phyloP scores from a whole-genome alignment of 768 basidiomycete genomes.

The Lactifluus echinatus region DNA sequence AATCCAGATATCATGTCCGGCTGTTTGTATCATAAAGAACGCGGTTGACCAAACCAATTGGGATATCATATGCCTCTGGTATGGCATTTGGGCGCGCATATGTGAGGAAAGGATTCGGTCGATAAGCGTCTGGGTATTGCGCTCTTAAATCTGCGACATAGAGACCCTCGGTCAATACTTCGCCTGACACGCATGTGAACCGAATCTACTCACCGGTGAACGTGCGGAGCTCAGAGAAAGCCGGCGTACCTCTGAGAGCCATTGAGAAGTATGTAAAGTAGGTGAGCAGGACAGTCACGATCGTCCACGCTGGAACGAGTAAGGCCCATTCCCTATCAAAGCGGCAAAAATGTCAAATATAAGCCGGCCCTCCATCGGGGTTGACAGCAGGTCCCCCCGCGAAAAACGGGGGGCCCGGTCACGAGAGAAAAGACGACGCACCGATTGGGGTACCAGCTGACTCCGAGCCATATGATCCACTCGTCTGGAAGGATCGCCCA shows the following conservation, averaged over 20 bases:
- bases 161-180: neutral
- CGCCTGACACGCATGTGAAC: constrained; percentile 5
- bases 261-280: constrained; percentile 73
- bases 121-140: constrained; percentile 36
- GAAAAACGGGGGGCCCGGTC: no score
- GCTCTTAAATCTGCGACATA: constrained; percentile 45
- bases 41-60: constrained; percentile 72
- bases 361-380: neutral
- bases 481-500: constrained; percentile 78
- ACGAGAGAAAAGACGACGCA: constrained; percentile 23
- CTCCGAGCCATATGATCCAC: constrained; percentile 54
- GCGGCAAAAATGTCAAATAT: neutral
- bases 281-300: constrained; percentile 61
- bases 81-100: constrained; percentile 39
- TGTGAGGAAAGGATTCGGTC: constrained; percentile 38
- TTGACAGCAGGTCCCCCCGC: neutral
- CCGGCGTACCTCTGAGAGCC: constrained; percentile 61
- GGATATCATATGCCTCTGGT: constrained; percentile 73
- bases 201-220: constrained; percentile 53
- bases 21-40: constrained; percentile 40
- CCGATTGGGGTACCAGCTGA: constrained; percentile 87
- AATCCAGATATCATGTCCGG: neutral
- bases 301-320: constrained; percentile 69
- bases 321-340: constrained; percentile 71
- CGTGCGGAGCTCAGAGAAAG: constrained; percentile 57